Evolutionary conservation across 2,329 filamentous ascomycete species (phyloP).

Genomic region (Diplodia scrobiculata): DNA sequence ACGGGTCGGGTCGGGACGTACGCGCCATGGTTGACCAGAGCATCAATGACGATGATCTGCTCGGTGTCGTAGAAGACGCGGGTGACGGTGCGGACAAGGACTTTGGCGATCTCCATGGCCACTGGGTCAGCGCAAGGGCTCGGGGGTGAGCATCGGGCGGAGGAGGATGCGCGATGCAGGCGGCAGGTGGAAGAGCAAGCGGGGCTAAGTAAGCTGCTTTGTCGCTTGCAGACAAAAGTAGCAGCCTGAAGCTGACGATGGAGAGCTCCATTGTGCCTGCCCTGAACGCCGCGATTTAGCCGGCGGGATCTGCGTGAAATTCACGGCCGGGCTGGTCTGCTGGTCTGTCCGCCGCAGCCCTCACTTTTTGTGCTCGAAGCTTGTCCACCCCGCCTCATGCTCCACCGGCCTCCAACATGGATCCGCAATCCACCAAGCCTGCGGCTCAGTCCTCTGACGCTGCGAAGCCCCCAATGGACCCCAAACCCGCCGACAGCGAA

Average conservation of each 20-base stretch:
- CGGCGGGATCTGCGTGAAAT: slow-evolving; percentile 14
- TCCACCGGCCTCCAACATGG: slow-evolving; percentile 33
- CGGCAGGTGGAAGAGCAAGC: not conserved
- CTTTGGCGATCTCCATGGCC: slow-evolving; percentile 68
- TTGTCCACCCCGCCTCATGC: slow-evolving; percentile 33
- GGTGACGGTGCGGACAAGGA: slow-evolving; percentile 80
- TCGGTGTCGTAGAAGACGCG: slow-evolving; percentile 86
- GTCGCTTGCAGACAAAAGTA: no score
- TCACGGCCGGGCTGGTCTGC: not conserved
- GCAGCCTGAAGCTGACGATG: not conserved
- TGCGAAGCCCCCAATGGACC: slow-evolving; percentile 36
- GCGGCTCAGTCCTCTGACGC: not conserved
- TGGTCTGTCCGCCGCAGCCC: not conserved
- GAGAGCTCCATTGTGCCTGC: not conserved
- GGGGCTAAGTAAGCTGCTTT: not conserved
- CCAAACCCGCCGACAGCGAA: slow-evolving; percentile 25
- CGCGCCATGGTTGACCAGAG: slow-evolving; percentile 73
- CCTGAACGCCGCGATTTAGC: not conserved
- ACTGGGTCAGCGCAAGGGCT: slow-evolving; percentile 3
- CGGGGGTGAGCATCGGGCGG: slow-evolving; percentile 9
- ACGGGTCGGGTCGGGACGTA: slow-evolving; percentile 44
- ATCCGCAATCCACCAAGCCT: slow-evolving; percentile 35
- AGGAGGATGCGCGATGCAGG: slow-evolving; percentile 3
- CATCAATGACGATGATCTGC: slow-evolving; percentile 79
- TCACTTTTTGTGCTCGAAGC: slow-evolving; percentile 5